These are phyloP conservation scores for Cochlearia excelsa DNA, from an alignment of 345 rosid species.

Conservation along the genomic window DNA sequence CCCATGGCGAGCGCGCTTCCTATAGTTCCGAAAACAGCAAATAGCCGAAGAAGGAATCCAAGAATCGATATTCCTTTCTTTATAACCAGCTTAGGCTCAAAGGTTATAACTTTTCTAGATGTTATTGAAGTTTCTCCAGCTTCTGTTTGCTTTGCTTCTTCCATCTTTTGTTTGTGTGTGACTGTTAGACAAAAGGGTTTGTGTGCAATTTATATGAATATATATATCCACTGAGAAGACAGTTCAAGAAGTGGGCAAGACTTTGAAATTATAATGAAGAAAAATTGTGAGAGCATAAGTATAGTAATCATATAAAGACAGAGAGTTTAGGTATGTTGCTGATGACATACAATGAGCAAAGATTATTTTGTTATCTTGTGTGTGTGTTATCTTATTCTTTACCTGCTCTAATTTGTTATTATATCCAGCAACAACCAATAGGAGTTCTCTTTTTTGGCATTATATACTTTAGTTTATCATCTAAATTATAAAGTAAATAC, in stretches of 20 bases:
- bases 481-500: not conserved
- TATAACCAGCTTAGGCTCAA: constrained; percentile 14
- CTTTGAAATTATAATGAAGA: constrained; percentile 24
- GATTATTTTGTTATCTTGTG: constrained; percentile 29
- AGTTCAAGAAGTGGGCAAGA: constrained; percentile 26
- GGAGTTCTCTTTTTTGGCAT: constrained; percentile 20
- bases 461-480: constrained; percentile 11
- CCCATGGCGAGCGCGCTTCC: constrained; percentile 29
- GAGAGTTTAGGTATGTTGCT: constrained; percentile 32
- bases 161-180: constrained; percentile 26
- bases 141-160: constrained; percentile 29
- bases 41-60: constrained; percentile 28
- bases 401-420: constrained; percentile 35
- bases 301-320: constrained; percentile 28
- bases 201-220: constrained; percentile 15
- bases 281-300: constrained; percentile 9
- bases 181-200: constrained; percentile 5
- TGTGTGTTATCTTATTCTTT: constrained; percentile 12
- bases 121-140: constrained; percentile 31
- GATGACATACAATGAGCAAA: constrained; percentile 38
- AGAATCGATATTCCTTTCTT: not conserved
- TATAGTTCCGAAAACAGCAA: constrained; percentile 33
- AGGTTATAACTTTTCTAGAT: constrained; percentile 23
- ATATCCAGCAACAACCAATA: constrained; percentile 34
- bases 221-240: not conserved